A percentile compares a stretch with the other conserved stretches of the same genome.
Conservation (phyloP, 768 basidiomycete species). For the Hypholoma fasciculare region DNA sequence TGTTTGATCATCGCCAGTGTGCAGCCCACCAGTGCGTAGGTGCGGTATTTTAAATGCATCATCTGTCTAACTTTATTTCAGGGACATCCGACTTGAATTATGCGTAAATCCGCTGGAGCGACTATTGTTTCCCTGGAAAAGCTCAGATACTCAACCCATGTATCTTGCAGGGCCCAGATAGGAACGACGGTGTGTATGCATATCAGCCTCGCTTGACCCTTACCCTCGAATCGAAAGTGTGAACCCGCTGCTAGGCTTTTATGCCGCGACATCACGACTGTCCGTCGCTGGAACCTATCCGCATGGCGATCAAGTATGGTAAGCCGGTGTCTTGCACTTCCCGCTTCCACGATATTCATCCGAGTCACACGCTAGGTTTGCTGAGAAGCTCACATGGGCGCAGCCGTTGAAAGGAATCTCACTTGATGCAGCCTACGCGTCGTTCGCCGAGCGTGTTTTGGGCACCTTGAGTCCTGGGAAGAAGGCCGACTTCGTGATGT, state of each 20-base stretch:
- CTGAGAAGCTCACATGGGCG: constrained; percentile 67
- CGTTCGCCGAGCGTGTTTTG: constrained; percentile 68
- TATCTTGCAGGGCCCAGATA: constrained; percentile 61
- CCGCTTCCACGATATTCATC: neutral
- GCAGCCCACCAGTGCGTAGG: constrained; percentile 90
- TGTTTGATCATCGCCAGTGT: constrained; percentile 84
- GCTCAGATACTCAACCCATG: neutral
- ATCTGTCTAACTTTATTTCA: neutral
- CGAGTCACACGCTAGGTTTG: constrained; percentile 64
- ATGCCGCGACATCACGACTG: constrained; percentile 82
- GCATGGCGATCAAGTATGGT: constrained; percentile 86
- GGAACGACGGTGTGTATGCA: constrained; percentile 89
- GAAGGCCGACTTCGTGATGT: constrained; percentile 84
- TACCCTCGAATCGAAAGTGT: constrained; percentile 94
- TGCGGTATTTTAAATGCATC: constrained; percentile 2
- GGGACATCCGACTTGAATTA: constrained; percentile 93
- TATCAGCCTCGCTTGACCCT: constrained; percentile 87
- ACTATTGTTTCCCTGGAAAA: neutral
- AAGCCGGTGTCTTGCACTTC: constrained; percentile 16
- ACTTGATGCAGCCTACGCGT: constrained; percentile 84
- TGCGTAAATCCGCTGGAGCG: constrained; percentile 78
- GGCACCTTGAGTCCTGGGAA: constrained; percentile 80
- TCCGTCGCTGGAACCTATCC: constrained; percentile 73
- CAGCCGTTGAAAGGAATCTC: constrained; percentile 94
- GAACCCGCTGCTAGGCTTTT: constrained; percentile 87